Evolutionary conservation across 179 eudicot species (phyloP).

Genomic region (Carnegiea gigantea): DNA sequence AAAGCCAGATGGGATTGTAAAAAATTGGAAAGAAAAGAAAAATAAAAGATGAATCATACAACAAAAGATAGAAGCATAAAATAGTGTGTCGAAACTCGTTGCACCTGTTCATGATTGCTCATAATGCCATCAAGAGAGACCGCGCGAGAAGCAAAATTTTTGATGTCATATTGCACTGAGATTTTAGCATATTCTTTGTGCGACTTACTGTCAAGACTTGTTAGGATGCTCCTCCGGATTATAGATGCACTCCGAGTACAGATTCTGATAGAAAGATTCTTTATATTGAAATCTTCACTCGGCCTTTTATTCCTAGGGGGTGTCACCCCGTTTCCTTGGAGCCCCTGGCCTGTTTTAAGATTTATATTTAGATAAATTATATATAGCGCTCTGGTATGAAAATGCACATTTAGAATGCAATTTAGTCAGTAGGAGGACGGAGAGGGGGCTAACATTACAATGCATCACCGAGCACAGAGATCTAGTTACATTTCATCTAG

Average conservation of each 20-base stretch:
- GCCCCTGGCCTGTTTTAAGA: slow-evolving; percentile 60
- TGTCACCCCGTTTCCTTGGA: slow-evolving; percentile 50
- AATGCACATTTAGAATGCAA: too few relatives aligned
- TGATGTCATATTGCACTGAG: too few relatives aligned
- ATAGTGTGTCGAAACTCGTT: not conserved
- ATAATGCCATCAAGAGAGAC: too few relatives aligned
- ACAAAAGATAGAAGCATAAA: not conserved
- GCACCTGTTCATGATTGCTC: not conserved
- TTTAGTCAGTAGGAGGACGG: too few relatives aligned
- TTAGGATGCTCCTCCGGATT: slow-evolving; percentile 15
- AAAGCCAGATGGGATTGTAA: slow-evolving; percentile 2
- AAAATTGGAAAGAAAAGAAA: not conserved
- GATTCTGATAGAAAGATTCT: slow-evolving; percentile 86
- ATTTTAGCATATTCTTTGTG: too few relatives aligned
- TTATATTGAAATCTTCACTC: slow-evolving; percentile 68
- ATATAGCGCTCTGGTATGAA: too few relatives aligned
- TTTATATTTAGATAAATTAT: not conserved
- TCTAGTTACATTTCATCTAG: not conserved
- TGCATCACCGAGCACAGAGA: too few relatives aligned
- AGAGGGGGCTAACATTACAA: not conserved
- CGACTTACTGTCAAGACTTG: not conserved
- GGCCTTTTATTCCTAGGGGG: slow-evolving; percentile 70
- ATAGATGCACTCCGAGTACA: slow-evolving; percentile 86
- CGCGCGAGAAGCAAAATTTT: too few relatives aligned
- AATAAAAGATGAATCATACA: slow-evolving; percentile 11